Evolutionary conservation across 345 rosid species (phyloP), one percentile per base, ranked within the genome.

Genomic region (Cardamine chenopodiifolia): DNA sequence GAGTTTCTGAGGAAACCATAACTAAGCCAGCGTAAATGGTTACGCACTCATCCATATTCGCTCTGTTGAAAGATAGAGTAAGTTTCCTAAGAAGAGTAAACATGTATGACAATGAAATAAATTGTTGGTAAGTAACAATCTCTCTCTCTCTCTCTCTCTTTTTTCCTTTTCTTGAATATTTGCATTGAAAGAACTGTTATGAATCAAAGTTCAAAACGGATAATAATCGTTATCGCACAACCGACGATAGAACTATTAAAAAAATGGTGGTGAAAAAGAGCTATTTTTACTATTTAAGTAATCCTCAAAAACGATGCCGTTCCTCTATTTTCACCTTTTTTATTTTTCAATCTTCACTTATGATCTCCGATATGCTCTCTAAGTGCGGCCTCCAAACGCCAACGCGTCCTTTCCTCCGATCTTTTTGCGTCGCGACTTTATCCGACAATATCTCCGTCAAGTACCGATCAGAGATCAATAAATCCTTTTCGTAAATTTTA

Each of bases 301-400:
- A 22, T 44, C 42, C 7, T 3, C 40, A 8, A 35, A 60, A 25
- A 58, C 18, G 47, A 50, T 7, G 74, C 2, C 55, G 71, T 70
- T 47, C n/a, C n/a, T n/a, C n/a, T n/a, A n/a, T n/a, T n/a, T n/a
- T n/a, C n/a, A n/a, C n/a, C n/a, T n/a, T n/a, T n/a, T n/a, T n/a
- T n/a, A n/a, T n/a, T 17, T 63, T 2, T 75, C 25, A 86, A 31
- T 56, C 78, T 72, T 85, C 91, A 64, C 7, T 71, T 49, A 82
- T 78, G 0, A 82, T 62, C 78, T 90, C 96, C 19, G 85, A 84
- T 62, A 92, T 94, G 83, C 97, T 90, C 77, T 91, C 97, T 65
- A 95, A 85, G 73, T 89, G 97, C 49, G 99, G 99, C 59, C 97
- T 85, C 99, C 99, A 95, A 10, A 92, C 92, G 6, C 89, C 92